Evolutionary conservation across 495 filamentous ascomycete genomes (phyloP).

Genomic region (Aspergillus conjunctus): DNA sequence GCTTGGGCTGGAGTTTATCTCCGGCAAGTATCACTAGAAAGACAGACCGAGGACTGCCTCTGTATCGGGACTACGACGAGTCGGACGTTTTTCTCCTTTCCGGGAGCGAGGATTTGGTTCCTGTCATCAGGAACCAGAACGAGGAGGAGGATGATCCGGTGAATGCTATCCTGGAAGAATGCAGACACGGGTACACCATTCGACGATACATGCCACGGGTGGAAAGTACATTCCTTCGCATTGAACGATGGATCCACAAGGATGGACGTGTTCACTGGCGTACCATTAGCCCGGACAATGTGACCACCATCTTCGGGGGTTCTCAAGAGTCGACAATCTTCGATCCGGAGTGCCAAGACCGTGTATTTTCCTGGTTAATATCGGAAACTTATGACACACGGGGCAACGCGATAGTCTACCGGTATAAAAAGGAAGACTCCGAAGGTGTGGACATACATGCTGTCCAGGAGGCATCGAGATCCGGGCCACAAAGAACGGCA

Average conservation of each 20-base stretch:
- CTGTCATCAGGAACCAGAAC: not conserved
- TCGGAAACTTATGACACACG: not conserved
- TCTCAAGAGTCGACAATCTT: not conserved
- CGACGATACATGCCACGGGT: constrained; percentile 9
- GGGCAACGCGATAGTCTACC: constrained; percentile 3
- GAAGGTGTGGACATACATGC: not conserved
- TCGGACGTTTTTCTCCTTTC: constrained; percentile 1
- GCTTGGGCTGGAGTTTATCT: constrained; percentile 4
- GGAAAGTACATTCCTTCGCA: not conserved
- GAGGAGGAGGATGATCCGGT: no score
- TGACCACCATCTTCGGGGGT: not conserved
- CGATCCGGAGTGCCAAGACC: not conserved
- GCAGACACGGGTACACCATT: not conserved
- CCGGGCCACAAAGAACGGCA: not conserved
- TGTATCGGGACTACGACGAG: not conserved
- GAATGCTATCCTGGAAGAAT: no score
- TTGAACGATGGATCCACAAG: constrained; percentile 7
- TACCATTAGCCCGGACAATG: not conserved
- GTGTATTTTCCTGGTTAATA: constrained; percentile 10
- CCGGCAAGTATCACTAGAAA: not conserved
- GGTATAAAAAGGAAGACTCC: constrained; percentile 8
- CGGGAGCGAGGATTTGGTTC: constrained; percentile 5
- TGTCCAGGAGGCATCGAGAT: not conserved
- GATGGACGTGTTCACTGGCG: constrained; percentile 6
- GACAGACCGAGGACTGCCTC: not conserved